Base-by-base conservation (phyloP, 805 yeast species). In the Cyberlindnera maclurae region DNA sequence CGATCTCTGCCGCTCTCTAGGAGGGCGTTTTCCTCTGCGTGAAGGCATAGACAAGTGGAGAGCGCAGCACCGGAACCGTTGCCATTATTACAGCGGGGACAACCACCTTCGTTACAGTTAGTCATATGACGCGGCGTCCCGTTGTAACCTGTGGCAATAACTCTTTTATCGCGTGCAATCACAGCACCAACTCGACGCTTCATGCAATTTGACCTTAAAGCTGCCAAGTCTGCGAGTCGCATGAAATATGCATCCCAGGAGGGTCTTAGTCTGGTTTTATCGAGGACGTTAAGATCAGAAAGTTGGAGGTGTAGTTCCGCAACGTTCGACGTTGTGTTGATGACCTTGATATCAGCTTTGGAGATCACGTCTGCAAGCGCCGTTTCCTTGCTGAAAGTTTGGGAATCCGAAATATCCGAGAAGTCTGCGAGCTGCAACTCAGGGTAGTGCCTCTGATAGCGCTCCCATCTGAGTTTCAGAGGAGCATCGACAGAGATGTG, bases 181-280 rank as follows among this genome's bases (percentile, higher is more conserved):
- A 93, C 97, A 61, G 97, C 90, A 0, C 99, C 99, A 3, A 93
- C 99, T 38, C 95, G 71, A 42, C 99, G 67, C 60, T 93, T 93
- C 97, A 93, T 93, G 65, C 99, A 93, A 50, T 93, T 93, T 20
- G 95, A 81, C 47, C 99, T 68, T 34, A 80, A 66, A 0, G 98
- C 95, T 0, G 98, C 98, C 52, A 93, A 69, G 48, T 86, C 88
- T 0, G 98, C 97, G 42, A 93, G 62, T 31, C 79, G 68, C 98
- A 93, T 93, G 60, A 93, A 93, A 58, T 93, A 93, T 2, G 90
- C 74, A 58, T 93, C 98, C 99, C 99, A 93, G 4, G 80, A 75
- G 1, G 99, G 99, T 40, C 99, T 65, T 26, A 86, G 65, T 27
- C 95, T 64, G 15, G 75, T 63, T 15, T 65, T 58, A 36, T 86